These are phyloP conservation scores for Salix udensis DNA, from an alignment of 345 rosid genomes.

Conservation along the genomic window DNA sequence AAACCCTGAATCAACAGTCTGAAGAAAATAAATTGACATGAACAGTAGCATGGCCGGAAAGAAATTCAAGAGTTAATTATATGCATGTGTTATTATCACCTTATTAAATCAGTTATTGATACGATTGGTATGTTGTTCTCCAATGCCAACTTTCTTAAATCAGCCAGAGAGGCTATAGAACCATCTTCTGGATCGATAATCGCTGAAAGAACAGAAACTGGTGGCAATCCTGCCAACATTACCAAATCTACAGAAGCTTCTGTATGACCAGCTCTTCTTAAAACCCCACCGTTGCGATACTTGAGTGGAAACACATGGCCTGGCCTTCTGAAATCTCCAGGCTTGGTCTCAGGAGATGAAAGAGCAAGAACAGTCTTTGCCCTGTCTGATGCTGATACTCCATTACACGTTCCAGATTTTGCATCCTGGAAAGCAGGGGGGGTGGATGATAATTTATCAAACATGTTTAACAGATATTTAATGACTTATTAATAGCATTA, in stretches of 20 bases:
- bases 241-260: slow-evolving; percentile 84
- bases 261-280: slow-evolving; percentile 82
- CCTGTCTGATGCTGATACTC: slow-evolving; percentile 73
- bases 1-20: no score
- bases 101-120: slow-evolving; percentile 76
- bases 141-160: slow-evolving; percentile 47
- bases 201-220: slow-evolving; percentile 67
- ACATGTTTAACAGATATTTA: no score
- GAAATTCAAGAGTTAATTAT: no score
- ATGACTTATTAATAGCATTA: no score
- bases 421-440: slow-evolving; percentile 46
- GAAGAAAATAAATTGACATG: no score
- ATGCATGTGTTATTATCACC: slow-evolving; percentile 32
- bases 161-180: slow-evolving; percentile 53
- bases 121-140: slow-evolving; percentile 56
- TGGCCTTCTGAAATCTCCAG: slow-evolving; percentile 74
- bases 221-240: slow-evolving; percentile 52
- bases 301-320: slow-evolving; percentile 92
- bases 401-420: slow-evolving; percentile 58
- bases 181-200: slow-evolving; percentile 66
- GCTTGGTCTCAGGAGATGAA: slow-evolving; percentile 50
- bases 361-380: slow-evolving; percentile 70
- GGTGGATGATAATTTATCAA: no score
- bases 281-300: slow-evolving; percentile 81
- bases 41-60: no score